These are phyloP conservation scores for Trichocladium uniseriatum DNA, from an alignment of 495 filamentous ascomycete genomes.

Conservation along the genomic window DNA sequence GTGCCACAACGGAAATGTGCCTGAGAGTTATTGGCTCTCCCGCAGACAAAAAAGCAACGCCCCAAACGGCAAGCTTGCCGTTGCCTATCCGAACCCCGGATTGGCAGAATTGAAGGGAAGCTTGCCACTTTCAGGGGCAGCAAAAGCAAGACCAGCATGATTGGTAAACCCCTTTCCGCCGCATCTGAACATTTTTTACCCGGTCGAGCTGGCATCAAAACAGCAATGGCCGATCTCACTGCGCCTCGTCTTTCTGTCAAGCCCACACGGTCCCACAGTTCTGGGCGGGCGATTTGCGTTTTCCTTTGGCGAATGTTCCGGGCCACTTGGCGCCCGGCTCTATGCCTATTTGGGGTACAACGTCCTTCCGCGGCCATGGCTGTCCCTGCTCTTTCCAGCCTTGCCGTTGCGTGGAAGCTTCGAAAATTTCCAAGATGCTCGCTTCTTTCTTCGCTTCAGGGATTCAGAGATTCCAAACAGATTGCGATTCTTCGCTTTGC, in stretches of 20 bases:
- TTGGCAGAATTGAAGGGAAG: background rate
- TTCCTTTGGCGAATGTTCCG: constrained; percentile 2
- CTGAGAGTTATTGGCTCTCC: too few species aligned
- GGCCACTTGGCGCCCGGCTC: constrained; percentile 6
- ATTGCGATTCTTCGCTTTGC: too few species aligned
- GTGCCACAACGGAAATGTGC: too few species aligned
- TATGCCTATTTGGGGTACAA: constrained; percentile 1
- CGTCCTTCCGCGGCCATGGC: background rate
- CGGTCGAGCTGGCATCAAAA: too few species aligned
- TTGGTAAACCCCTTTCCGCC: too few species aligned
- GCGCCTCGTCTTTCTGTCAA: background rate
- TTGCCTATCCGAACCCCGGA: background rate
- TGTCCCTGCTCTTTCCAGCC: background rate
- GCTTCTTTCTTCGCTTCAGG: background rate
- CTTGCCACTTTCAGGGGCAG: constrained; percentile 1
- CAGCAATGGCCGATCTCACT: too few species aligned
- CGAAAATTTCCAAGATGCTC: background rate
- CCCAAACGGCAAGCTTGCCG: background rate
- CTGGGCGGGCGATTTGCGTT: background rate
- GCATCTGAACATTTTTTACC: too few species aligned
- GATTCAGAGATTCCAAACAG: background rate
- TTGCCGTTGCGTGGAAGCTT: background rate
- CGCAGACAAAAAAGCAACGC: background rate
- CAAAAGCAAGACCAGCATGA: background rate
- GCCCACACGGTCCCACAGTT: too few species aligned